Conservation (phyloP, 1,139 yeast species). For the Yamadazyma pseudoaaseri region DNA sequence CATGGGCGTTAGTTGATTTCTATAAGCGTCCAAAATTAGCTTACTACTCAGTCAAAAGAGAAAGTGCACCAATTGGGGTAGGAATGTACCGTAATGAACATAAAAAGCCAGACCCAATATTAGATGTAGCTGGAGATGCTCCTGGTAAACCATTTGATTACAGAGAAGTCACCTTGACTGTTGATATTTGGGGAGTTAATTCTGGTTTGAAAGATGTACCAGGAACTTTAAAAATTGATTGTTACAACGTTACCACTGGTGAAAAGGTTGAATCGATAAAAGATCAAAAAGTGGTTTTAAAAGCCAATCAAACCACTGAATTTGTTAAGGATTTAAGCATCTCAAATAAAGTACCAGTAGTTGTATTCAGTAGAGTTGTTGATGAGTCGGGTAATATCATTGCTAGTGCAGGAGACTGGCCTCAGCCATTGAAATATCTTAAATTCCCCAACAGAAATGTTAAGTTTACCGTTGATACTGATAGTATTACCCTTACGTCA, state of each 20-base stretch:
- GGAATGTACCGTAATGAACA: slow-evolving; percentile 32
- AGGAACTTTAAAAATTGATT: slow-evolving; percentile 25
- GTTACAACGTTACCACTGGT: slow-evolving; percentile 31
- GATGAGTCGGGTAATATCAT: slow-evolving; percentile 17
- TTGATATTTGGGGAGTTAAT: slow-evolving; percentile 47
- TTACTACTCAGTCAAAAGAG: slow-evolving; percentile 46
- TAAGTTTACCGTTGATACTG: slow-evolving; percentile 16
- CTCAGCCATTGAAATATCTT: slow-evolving; percentile 50
- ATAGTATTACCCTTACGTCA: slow-evolving; percentile 19
- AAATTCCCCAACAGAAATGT: slow-evolving; percentile 23
- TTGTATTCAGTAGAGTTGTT: slow-evolving; percentile 20
- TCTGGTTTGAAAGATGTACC: slow-evolving; percentile 19
- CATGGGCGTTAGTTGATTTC: slow-evolving; percentile 48
- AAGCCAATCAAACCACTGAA: slow-evolving; percentile 36
- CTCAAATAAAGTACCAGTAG: slow-evolving; percentile 18
- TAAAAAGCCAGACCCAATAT: slow-evolving; percentile 16
- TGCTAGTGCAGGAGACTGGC: slow-evolving; percentile 48
- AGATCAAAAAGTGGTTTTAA: slow-evolving; percentile 19
- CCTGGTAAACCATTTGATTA: slow-evolving; percentile 17
- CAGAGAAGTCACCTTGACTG: slow-evolving; percentile 13
- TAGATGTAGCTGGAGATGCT: slow-evolving; percentile 22
- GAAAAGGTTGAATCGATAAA: slow-evolving; percentile 17
- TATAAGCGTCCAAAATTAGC: slow-evolving; percentile 41
- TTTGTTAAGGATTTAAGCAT: slow-evolving; percentile 16
- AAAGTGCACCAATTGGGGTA: slow-evolving; percentile 30